These are phyloP conservation scores for Monilinia laxa DNA, from an alignment of 2,329 filamentous ascomycete species.

Conservation along the genomic window DNA sequence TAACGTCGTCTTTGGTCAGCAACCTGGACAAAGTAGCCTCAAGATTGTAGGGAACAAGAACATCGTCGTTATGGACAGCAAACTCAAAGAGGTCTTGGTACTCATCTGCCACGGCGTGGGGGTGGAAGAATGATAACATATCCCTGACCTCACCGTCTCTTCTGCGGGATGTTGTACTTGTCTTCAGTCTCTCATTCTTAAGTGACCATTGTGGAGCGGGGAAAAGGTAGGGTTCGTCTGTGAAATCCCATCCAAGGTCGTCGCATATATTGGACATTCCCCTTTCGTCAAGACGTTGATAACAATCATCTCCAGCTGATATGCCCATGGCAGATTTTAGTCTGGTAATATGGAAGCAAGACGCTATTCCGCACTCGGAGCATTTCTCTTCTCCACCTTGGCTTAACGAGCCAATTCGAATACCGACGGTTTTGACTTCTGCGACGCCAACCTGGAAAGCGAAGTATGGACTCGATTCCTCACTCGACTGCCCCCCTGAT, in stretches of 20 bases:
- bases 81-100: slow-evolving; percentile 35
- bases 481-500: slow-evolving; percentile 5
- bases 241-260: slow-evolving; percentile 35
- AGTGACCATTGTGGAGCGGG: slow-evolving; percentile 34
- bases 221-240: slow-evolving; percentile 30
- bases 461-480: slow-evolving; percentile 25
- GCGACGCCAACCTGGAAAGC: slow-evolving; percentile 38
- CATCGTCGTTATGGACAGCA: slow-evolving; percentile 28
- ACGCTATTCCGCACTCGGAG: slow-evolving; percentile 27
- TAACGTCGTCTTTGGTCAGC: slow-evolving; percentile 33
- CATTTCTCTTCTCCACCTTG: slow-evolving; percentile 28
- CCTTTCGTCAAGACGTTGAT: slow-evolving; percentile 31
- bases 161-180: slow-evolving; percentile 10
- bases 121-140: slow-evolving; percentile 37
- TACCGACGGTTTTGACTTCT: slow-evolving; percentile 31
- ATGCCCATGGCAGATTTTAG: slow-evolving; percentile 20
- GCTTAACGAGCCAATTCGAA: slow-evolving; percentile 32
- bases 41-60: slow-evolving; percentile 31
- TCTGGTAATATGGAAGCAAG: slow-evolving; percentile 31
- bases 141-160: slow-evolving; percentile 33
- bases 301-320: slow-evolving; percentile 23
- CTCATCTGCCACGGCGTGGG: slow-evolving; percentile 28
- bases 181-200: slow-evolving; percentile 28
- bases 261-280: slow-evolving; percentile 36
- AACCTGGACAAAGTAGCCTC: slow-evolving; percentile 36